Conservation (phyloP, 192 early-diverging fungal genomes). For the Obelidium mucronatum region DNA sequence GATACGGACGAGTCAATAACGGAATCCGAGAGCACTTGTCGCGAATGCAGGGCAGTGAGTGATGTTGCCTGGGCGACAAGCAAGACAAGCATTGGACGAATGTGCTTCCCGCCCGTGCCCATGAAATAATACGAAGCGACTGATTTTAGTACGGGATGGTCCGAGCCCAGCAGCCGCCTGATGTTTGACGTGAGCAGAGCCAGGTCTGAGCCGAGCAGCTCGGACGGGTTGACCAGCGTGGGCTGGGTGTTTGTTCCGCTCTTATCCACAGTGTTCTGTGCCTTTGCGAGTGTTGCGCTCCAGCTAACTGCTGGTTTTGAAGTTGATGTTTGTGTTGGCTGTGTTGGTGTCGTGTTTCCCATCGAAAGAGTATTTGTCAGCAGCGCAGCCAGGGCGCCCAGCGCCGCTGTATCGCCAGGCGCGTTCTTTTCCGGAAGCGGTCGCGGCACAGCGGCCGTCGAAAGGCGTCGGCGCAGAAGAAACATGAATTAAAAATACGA, state of each 20-base stretch:
- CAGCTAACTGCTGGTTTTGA: neutral
- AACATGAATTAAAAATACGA: too few relatives aligned
- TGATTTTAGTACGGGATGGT: slow-evolving; percentile 89
- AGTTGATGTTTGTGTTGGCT: too few relatives aligned
- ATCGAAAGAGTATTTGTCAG: too few relatives aligned
- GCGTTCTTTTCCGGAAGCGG: too few relatives aligned
- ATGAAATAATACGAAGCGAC: slow-evolving; percentile 92
- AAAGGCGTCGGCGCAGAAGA: too few relatives aligned
- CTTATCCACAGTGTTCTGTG: neutral
- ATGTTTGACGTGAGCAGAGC: slow-evolving; percentile 87
- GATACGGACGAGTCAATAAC: slow-evolving; percentile 30
- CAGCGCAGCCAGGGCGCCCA: neutral
- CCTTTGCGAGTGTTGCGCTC: neutral
- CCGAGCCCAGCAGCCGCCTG: slow-evolving; percentile 78
- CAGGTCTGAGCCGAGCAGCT: slow-evolving; percentile 86
- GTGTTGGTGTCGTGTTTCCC: too few relatives aligned
- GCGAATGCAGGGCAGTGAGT: neutral
- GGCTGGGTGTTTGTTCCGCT: too few relatives aligned
- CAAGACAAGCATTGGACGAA: slow-evolving; percentile 91
- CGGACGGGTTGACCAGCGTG: slow-evolving; percentile 67
- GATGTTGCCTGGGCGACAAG: slow-evolving; percentile 80
- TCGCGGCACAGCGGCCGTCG: too few relatives aligned
- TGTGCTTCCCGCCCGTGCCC: slow-evolving; percentile 80
- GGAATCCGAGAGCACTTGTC: neutral
- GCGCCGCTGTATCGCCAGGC: too few relatives aligned